Base-by-base conservation (phyloP, 1,139 yeast species). In the Wickerhamomyces sp. region DNA sequence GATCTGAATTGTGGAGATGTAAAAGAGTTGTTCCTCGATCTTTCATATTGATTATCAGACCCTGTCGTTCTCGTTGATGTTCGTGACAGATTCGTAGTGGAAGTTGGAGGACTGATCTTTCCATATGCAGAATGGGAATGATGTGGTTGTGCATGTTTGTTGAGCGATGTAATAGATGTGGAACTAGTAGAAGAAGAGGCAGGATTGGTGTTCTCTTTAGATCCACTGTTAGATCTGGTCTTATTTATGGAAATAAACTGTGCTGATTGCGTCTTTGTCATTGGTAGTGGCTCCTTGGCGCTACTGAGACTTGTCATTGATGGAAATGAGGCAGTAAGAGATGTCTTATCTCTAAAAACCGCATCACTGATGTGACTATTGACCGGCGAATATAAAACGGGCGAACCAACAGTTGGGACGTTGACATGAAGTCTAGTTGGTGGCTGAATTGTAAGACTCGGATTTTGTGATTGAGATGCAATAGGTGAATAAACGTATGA, bases 401-500 rank as follows among this genome's bases (percentile, higher is more conserved):
- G 55, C 4, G 55, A 51, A 13, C 49, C 40, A 13, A 49, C 35
- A 16, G 26, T 41, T 46, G n/a, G 34, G 22, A 26, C 36, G 7
- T 16, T 20, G 28, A 34, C 7, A n/a, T n/a, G n/a, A n/a, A n/a
- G n/a, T 28, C 21, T 30, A 15, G 7, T 18, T 27, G 32, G 20
- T 6, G 32, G 39, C 22, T 32, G 34, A n/a, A 35, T 30, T 7
- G 28, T 17, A 8, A 32, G 23, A 15, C 15, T 16, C 32, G 9
- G 39, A 29, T 13, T 39, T 39, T 15, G 39, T n/a, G n/a, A n/a
- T 29, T 14, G 13, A 6, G 31, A 28, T 15, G 31, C 31, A 15
- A 28, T 12, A 9, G 49, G 46, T 13, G 55, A 47, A 32, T 46
- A 49, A 10, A 44, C 42, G 28, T 45, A 49, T 12, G 54, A 45